Conservation (phyloP, 768 basidiomycete genomes). For the Trametes cingulata region DNA sequence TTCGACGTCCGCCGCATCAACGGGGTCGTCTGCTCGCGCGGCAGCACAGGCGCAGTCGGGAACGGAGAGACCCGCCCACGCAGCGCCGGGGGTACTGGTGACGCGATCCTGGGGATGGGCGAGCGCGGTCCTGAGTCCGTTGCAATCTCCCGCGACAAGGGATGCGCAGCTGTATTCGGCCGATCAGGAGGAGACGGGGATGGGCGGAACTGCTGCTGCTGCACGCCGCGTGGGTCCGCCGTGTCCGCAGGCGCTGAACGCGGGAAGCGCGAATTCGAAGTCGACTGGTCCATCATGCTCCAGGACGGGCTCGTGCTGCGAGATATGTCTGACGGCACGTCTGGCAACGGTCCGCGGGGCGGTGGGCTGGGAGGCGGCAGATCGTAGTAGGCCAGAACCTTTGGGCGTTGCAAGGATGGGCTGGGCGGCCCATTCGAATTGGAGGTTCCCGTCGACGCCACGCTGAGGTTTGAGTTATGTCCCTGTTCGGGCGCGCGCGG, state of each 20-base stretch:
- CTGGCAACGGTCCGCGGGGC: slow-evolving; percentile 27
- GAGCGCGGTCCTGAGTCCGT: background rate
- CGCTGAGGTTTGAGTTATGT: slow-evolving; percentile 6
- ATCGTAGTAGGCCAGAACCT: slow-evolving; percentile 27
- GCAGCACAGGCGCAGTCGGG: slow-evolving; percentile 31
- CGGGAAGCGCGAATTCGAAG: slow-evolving; percentile 18
- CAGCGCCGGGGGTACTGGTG: slow-evolving; percentile 14
- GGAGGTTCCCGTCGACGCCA: background rate
- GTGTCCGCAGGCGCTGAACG: slow-evolving; percentile 21
- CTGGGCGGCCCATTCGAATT: slow-evolving; percentile 15
- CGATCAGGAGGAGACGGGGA: background rate
- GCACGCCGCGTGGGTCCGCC: slow-evolving; percentile 15
- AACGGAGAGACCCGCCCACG: slow-evolving; percentile 22
- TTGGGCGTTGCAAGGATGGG: slow-evolving; percentile 19
- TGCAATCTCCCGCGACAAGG: slow-evolving; percentile 12
- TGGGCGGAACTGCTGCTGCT: slow-evolving; percentile 12
- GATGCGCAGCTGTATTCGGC: slow-evolving; percentile 15
- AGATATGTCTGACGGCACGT: slow-evolving; percentile 23
- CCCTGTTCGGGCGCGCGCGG: slow-evolving; percentile 1
- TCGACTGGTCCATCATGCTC: slow-evolving; percentile 20
- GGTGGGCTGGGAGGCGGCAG: slow-evolving; percentile 30
- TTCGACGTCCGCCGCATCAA: slow-evolving; percentile 26
- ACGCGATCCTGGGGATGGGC: slow-evolving; percentile 15
- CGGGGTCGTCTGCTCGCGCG: slow-evolving; percentile 23
- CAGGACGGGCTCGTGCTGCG: slow-evolving; percentile 20